Percentiles rank a stretch among this genome's conserved stretches.
Evolutionary conservation across 176 grass and related monocot genomes (phyloP).

Genomic region (Lolium multiflorum): DNA sequence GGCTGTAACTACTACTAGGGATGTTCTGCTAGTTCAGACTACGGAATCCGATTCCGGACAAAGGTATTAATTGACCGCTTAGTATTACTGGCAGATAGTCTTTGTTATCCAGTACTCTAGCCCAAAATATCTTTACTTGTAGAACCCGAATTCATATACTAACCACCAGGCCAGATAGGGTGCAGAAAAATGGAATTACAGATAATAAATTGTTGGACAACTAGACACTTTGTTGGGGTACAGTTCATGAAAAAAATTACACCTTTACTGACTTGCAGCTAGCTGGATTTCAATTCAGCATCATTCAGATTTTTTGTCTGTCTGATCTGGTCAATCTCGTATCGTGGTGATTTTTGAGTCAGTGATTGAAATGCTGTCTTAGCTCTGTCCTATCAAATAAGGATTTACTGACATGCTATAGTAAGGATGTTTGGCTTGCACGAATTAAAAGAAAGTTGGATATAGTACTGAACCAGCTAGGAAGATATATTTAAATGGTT

Average conservation of each 20-base stretch:
- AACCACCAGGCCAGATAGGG: neutral
- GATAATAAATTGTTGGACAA: neutral
- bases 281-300: neutral
- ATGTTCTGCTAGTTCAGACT: neutral
- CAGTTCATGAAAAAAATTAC: neutral
- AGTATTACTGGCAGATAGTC: neutral
- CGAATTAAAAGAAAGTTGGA: neutral
- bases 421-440: conserved; percentile 16
- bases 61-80: neutral
- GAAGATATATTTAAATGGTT: neutral
- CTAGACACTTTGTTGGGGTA: neutral
- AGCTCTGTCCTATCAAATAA: neutral
- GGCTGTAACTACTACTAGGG: too few species aligned
- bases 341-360: neutral
- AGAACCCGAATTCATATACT: conserved; percentile 16
- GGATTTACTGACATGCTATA: neutral
- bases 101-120: conserved; percentile 9
- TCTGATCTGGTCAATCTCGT: neutral
- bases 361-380: neutral
- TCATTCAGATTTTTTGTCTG: neutral
- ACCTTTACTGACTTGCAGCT: neutral
- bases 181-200: neutral
- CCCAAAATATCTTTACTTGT: conserved; percentile 18
- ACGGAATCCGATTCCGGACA: neutral
- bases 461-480: neutral